These are phyloP conservation scores for Ceratocystis colombiana DNA, from an alignment of 2,329 filamentous ascomycete species.

Conservation along the genomic window DNA sequence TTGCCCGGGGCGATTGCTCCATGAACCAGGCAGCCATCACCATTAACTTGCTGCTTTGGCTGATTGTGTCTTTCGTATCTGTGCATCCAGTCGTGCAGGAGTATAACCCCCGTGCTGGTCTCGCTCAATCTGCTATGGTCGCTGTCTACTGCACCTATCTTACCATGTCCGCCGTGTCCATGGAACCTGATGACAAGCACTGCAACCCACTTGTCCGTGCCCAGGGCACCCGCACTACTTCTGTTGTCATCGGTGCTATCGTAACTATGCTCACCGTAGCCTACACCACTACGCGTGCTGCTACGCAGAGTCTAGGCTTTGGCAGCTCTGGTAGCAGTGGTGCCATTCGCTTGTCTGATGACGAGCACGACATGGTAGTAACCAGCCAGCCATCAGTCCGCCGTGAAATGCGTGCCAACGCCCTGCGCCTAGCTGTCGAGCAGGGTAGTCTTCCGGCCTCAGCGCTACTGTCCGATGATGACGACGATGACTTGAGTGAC, in stretches of 20 bases:
- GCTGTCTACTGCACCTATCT: constrained; percentile 97
- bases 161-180: constrained; percentile 94
- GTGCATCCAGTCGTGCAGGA: constrained; percentile 86
- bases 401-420: constrained; percentile 86
- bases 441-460: constrained; percentile 86
- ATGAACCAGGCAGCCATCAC: constrained; percentile 98
- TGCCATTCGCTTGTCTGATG: constrained; percentile 37
- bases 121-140: constrained; percentile 97
- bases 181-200: constrained; percentile 88
- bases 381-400: constrained; percentile 64
- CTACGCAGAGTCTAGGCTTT: constrained; percentile 75
- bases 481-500: constrained; percentile 45
- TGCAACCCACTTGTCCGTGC: constrained; percentile 89
- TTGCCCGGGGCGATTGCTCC: constrained; percentile 66
- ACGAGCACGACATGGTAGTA: constrained; percentile 80
- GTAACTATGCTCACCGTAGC: constrained; percentile 95
- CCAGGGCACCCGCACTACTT: constrained; percentile 78
- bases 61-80: constrained; percentile 71
- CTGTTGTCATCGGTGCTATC: constrained; percentile 82
- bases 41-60: constrained; percentile 76
- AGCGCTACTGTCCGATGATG: constrained; percentile 66
- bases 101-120: constrained; percentile 81
- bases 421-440: constrained; percentile 81
- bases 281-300: constrained; percentile 92
- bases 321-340: constrained; percentile 40